phyloP scores from a whole-genome alignment of 2,329 filamentous ascomycete species.

The Phialocephala sp. region DNA sequence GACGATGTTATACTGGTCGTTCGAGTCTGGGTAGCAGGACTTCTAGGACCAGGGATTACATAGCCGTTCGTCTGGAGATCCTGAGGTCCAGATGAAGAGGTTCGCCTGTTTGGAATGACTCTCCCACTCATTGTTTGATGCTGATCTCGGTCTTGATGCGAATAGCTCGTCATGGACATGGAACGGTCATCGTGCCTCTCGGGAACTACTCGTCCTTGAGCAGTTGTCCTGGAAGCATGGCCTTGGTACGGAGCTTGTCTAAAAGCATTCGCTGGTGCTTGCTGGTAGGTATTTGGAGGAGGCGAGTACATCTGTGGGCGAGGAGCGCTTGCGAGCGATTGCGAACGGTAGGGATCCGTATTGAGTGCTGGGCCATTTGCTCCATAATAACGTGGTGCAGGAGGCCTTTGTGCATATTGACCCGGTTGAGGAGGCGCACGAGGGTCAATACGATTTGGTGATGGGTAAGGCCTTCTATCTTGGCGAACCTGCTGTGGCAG shows the following conservation, averaged over 20 bases:
- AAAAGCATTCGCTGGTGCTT: slow-evolving; percentile 75
- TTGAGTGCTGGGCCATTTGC: slow-evolving; percentile 73
- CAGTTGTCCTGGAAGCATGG: slow-evolving; percentile 77
- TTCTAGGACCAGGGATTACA: slow-evolving; percentile 34
- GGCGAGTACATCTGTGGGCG: slow-evolving; percentile 76
- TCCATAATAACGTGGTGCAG: slow-evolving; percentile 65
- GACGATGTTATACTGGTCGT: slow-evolving; percentile 64
- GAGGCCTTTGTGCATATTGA: slow-evolving; percentile 52
- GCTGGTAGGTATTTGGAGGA: slow-evolving; percentile 63
- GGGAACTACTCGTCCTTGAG: slow-evolving; percentile 88
- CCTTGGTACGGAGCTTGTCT: slow-evolving; percentile 77
- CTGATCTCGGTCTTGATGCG: slow-evolving; percentile 72
- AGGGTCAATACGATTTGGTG: slow-evolving; percentile 56
- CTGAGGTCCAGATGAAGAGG: slow-evolving; percentile 42
- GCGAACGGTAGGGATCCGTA: slow-evolving; percentile 86
- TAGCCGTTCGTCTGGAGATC: slow-evolving; percentile 38
- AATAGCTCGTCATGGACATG: slow-evolving; percentile 91
- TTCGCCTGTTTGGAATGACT: slow-evolving; percentile 79
- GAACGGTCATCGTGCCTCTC: slow-evolving; percentile 90
- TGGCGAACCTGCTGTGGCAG: slow-evolving; percentile 65
- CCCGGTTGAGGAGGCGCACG: slow-evolving; percentile 38
- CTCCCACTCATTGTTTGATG: slow-evolving; percentile 95
- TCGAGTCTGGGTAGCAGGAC: slow-evolving; percentile 56
- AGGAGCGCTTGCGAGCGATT: slow-evolving; percentile 81
- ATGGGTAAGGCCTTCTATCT: slow-evolving; percentile 72